A percentile compares a stretch with the other conserved stretches of the same genome.
These are phyloP conservation scores for Termitomyces sp. DNA, from an alignment of 768 basidiomycete species.

Conservation along the genomic window DNA sequence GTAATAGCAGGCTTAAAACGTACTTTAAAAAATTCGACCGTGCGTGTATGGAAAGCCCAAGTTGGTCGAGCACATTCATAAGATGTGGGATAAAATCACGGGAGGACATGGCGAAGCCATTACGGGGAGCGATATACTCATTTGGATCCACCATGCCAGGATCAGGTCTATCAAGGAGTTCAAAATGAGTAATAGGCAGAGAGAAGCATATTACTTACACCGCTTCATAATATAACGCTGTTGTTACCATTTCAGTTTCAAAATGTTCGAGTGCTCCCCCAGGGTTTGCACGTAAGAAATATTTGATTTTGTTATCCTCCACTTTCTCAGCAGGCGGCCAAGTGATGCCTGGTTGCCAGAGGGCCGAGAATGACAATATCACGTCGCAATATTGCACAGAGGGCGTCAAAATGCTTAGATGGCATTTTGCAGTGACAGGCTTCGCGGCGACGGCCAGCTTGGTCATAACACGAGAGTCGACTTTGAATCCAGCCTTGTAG, in stretches of 20 bases:
- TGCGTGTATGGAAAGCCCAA: slow-evolving; percentile 81
- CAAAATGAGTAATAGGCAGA: background rate
- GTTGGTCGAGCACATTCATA: slow-evolving; percentile 77
- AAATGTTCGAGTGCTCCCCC: slow-evolving; percentile 87
- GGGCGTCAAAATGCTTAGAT: slow-evolving; percentile 71
- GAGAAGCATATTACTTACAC: slow-evolving; percentile 47
- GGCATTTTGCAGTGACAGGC: slow-evolving; percentile 72
- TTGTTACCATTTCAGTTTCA: slow-evolving; percentile 75
- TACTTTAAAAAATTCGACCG: slow-evolving; percentile 82
- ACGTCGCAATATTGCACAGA: slow-evolving; percentile 79
- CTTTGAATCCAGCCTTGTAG: slow-evolving; percentile 62
- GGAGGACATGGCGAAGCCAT: slow-evolving; percentile 83
- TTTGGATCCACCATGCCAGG: slow-evolving; percentile 71
- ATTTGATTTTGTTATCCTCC: slow-evolving; percentile 72
- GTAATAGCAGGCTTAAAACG: slow-evolving; percentile 15
- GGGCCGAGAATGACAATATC: slow-evolving; percentile 61
- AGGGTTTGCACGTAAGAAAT: slow-evolving; percentile 79
- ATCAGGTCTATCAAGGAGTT: slow-evolving; percentile 57
- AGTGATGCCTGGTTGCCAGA: slow-evolving; percentile 72
- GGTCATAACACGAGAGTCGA: slow-evolving; percentile 74
- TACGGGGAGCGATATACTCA: slow-evolving; percentile 76
- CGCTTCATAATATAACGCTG: slow-evolving; percentile 83
- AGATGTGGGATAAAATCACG: slow-evolving; percentile 79
- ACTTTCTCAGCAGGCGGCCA: slow-evolving; percentile 77
- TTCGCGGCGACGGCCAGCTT: slow-evolving; percentile 75